Percentiles rank a stretch among this genome's conserved stretches.
phyloP scores from a whole-genome alignment of 345 rosid genomes.

The Nasturtium officinale region DNA sequence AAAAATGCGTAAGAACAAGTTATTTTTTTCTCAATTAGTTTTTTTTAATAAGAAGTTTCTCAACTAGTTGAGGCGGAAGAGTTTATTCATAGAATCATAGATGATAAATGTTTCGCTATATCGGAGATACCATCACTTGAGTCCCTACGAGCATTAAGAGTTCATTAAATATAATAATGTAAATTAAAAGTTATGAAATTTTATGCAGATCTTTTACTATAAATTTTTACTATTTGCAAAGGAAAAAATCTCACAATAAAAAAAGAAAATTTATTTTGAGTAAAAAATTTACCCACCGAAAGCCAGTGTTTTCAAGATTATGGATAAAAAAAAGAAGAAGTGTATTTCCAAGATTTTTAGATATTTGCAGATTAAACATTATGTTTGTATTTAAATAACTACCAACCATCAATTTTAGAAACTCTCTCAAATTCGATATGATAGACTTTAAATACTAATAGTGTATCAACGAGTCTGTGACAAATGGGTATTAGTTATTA shows the following conservation, averaged over 20 bases:
- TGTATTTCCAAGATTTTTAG: not conserved
- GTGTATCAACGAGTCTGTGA: not conserved
- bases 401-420: not conserved
- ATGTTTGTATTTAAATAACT: not conserved
- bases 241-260: not conserved
- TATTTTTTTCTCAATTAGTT: not conserved
- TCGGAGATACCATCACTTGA: not conserved
- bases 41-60: no score
- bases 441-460: not conserved
- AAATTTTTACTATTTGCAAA: not conserved
- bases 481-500: not conserved
- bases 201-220: not conserved
- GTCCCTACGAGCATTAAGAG: not conserved
- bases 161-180: not conserved
- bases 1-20: not conserved
- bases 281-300: not conserved
- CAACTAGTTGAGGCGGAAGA: not conserved
- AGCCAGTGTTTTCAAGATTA: not conserved
- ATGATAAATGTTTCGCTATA: not conserved
- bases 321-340: not conserved
- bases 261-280: not conserved
- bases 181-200: not conserved
- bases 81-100: not conserved
- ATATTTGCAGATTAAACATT: constrained; percentile 3
- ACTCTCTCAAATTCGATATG: not conserved